Evolutionary conservation across 257 asterid species (phyloP), one percentile per base, ranked within the genome.

Genomic region (Capsicum pubescens): DNA sequence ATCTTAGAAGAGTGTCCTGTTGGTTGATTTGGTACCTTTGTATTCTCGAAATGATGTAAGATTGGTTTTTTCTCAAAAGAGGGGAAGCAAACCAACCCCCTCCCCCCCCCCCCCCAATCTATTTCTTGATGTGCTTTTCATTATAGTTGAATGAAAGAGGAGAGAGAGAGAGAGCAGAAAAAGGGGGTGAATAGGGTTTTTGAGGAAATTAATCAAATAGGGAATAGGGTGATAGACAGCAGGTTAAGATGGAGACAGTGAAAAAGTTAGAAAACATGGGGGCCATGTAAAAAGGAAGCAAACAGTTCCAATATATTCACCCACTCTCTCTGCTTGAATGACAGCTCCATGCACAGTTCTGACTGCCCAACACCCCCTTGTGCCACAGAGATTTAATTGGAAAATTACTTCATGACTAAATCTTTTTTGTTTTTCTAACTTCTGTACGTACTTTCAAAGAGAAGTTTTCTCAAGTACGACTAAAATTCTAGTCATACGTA

Each of bases 231-330:
- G 86, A 87, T 87, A 84, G 89, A 84, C 89, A 87, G 91, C 82
- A 71, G 89, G 88, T 85, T 86, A 89, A 84, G 94, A 92, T 87
- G 89, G 90, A 88, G 95, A 89, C 95, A 89, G 86, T 78, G 85
- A 92, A 88, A 88, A 87, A 86, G 88, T 88, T 58, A 69, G 76
- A 87, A 82, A 85, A 72, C 86, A 64, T 84, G 71, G 89, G 89
- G 82, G 85, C 71, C 57, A 82, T 82, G 55, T 63, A 74, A 67
- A 84, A 35, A 16, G 55, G 78, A 5, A 16, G 83, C n/a, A 77
- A 26, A 19, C 78, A 77, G 59, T 19, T 15, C 55, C 5, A 70
- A 76, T 71, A 74, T 78, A 77, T 81, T 57, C 85, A 84, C 85
- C 78, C 87, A 83, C 81, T 68, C 82, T 77, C 82, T 77, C 82